phyloP scores from a whole-genome alignment of 2,329 filamentous ascomycete species.

The Xylariaceae sp. region DNA sequence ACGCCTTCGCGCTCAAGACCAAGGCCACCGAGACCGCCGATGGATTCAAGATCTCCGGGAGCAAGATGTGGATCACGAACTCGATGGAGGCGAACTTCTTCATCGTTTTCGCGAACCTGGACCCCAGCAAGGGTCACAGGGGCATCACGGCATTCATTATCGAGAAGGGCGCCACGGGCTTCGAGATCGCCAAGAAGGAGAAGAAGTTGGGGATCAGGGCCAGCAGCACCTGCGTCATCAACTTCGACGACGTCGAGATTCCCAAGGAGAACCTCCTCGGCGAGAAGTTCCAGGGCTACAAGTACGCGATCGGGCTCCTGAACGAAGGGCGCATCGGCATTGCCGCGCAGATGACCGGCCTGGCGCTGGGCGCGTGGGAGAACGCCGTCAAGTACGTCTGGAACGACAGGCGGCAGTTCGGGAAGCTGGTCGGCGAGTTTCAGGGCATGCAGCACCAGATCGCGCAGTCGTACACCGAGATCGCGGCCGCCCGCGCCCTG shows the following conservation, averaged over 20 bases:
- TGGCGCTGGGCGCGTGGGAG: conserved; percentile 92
- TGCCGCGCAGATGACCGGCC: conserved; percentile 96
- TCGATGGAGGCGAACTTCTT: conserved; percentile 91
- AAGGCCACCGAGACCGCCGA: conserved; percentile 81
- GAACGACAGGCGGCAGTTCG: conserved; percentile 98
- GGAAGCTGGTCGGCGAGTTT: conserved; percentile 90
- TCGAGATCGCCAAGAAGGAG: conserved; percentile 98
- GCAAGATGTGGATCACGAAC: conserved; percentile 99
- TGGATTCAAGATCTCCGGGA: conserved; percentile 85
- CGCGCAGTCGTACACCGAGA: conserved; percentile 93
- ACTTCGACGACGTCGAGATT: conserved; percentile 93
- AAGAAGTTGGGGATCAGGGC: conserved; percentile 98
- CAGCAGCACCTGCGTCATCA: conserved; percentile 94
- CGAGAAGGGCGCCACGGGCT: conserved; percentile 86
- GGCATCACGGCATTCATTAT: conserved; percentile 96
- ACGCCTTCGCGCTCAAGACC: conserved; percentile 93
- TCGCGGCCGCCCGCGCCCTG: conserved; percentile 84
- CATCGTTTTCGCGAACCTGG: conserved; percentile 96
- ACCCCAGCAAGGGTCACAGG: conserved; percentile 91
- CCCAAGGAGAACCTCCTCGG: conserved; percentile 88
- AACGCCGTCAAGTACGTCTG: conserved; percentile 94
- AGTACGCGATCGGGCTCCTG: conserved; percentile 90
- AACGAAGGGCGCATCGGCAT: conserved; percentile 99
- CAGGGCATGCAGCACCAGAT: conserved; percentile 99
- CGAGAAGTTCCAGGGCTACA: conserved; percentile 90